Percentiles rank a stretch among this genome's conserved stretches.
Conservation (phyloP, 371 early-diverging fungal genomes). For the Rhizopus sp. region DNA sequence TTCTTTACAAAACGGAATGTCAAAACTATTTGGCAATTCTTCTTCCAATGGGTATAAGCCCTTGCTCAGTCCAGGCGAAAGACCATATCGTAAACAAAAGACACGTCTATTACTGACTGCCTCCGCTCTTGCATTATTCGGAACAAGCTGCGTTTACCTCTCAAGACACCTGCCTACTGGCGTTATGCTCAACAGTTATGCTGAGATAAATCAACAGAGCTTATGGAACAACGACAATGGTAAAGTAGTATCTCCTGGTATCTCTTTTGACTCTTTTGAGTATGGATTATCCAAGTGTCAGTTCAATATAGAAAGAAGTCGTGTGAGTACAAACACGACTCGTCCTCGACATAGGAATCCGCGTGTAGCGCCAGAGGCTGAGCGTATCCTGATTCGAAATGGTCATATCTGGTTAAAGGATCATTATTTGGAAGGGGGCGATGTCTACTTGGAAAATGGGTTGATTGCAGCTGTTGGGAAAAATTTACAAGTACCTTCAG, state of each 20-base stretch:
- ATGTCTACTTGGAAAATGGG: constrained; percentile 60
- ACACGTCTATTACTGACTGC: constrained; percentile 13
- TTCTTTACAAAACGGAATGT: constrained; percentile 11
- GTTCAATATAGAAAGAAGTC: constrained; percentile 20
- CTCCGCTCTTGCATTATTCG: constrained; percentile 31
- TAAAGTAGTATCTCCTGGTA: constrained; percentile 43
- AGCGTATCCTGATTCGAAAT: constrained; percentile 50
- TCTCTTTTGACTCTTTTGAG: constrained; percentile 44
- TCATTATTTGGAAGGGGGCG: constrained; percentile 54
- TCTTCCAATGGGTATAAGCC: constrained; percentile 15
- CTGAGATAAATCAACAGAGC: constrained; percentile 6
- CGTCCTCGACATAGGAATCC: constrained; percentile 46
- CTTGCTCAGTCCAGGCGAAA: neutral
- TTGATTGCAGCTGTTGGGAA: constrained; percentile 56
- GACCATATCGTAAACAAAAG: constrained; percentile 1
- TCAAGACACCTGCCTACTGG: constrained; percentile 23
- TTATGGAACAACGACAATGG: constrained; percentile 18
- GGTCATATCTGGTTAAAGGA: constrained; percentile 55
- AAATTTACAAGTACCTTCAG: constrained; percentile 34
- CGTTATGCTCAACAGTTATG: neutral
- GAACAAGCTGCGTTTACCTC: constrained; percentile 30
- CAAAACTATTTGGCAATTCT: constrained; percentile 12
- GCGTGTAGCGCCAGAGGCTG: constrained; percentile 29
- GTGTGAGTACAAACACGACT: constrained; percentile 23
- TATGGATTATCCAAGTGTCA: constrained; percentile 50